Conservation (phyloP, 2,329 filamentous ascomycete species). For the Claviceps monticola region DNA sequence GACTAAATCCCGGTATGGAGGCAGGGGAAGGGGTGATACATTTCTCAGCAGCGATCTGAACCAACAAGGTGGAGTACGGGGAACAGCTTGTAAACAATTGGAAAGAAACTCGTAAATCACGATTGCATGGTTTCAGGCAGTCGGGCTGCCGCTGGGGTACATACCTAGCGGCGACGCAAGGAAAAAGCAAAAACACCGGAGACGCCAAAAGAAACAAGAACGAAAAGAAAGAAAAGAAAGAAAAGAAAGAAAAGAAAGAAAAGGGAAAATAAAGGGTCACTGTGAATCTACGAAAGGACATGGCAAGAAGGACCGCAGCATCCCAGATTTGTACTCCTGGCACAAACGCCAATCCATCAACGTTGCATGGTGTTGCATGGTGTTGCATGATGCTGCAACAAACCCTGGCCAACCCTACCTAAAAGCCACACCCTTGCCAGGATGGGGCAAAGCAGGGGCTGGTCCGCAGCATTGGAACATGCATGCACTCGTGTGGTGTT, state of each 20-base stretch:
- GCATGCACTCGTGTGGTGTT: slow-evolving; percentile 1
- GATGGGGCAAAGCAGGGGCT: too few species aligned
- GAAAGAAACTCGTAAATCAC: not conserved
- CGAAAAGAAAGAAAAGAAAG: not conserved
- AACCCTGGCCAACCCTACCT: too few species aligned
- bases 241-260: not conserved
- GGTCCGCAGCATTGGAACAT: not conserved
- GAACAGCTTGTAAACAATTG: not conserved
- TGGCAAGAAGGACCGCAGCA: not conserved
- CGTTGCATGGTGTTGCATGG: not conserved
- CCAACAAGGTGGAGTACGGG: not conserved
- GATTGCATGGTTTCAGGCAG: not conserved
- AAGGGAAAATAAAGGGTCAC: too few species aligned
- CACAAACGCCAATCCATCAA: not conserved
- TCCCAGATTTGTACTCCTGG: not conserved
- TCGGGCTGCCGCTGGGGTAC: not conserved
- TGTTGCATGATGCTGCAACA: not conserved
- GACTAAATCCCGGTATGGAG: not conserved
- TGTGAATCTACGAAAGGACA: too few species aligned
- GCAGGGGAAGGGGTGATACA: not conserved
- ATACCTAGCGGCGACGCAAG: too few species aligned
- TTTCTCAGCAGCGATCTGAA: not conserved
- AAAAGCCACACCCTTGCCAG: too few species aligned
- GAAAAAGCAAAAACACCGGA: too few species aligned
- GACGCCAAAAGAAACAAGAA: not conserved